These are phyloP conservation scores for Candida broadrunensis DNA, from an alignment of 805 yeast genomes.

Conservation along the genomic window DNA sequence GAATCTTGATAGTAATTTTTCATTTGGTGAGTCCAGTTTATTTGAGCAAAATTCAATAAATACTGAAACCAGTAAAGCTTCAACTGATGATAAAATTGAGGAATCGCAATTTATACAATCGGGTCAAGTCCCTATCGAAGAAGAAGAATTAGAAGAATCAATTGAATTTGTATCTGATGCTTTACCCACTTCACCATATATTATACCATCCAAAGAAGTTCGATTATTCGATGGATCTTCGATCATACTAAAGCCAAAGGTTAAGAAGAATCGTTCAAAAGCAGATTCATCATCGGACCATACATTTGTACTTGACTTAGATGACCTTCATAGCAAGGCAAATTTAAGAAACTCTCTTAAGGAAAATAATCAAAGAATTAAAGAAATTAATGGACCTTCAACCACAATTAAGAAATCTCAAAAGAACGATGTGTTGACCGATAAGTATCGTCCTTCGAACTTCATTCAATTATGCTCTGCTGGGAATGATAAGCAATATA, in stretches of 20 bases:
- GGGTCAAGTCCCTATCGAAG: not conserved
- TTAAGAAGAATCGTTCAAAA: not conserved
- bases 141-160: not conserved
- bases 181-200: not conserved
- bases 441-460: conserved; percentile 35
- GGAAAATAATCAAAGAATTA: conserved; percentile 10
- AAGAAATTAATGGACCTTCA: conserved; percentile 1
- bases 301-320: conserved; percentile 15
- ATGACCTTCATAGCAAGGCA: conserved; percentile 16
- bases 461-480: conserved; percentile 40
- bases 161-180: not conserved
- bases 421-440: conserved; percentile 30
- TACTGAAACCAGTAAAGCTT: not conserved
- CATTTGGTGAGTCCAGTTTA: conserved; percentile 5
- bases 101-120: not conserved
- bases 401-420: not conserved
- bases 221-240: conserved; percentile 17
- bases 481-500: conserved; percentile 42
- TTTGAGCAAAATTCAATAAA: not conserved
- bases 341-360: conserved; percentile 14
- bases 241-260: conserved; percentile 10
- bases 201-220: conserved; percentile 11
- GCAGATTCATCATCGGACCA: conserved; percentile 3
- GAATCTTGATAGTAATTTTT: not conserved
- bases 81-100: not conserved